Conservation (phyloP, 106 monocot species). For the Agapanthus africanus region DNA sequence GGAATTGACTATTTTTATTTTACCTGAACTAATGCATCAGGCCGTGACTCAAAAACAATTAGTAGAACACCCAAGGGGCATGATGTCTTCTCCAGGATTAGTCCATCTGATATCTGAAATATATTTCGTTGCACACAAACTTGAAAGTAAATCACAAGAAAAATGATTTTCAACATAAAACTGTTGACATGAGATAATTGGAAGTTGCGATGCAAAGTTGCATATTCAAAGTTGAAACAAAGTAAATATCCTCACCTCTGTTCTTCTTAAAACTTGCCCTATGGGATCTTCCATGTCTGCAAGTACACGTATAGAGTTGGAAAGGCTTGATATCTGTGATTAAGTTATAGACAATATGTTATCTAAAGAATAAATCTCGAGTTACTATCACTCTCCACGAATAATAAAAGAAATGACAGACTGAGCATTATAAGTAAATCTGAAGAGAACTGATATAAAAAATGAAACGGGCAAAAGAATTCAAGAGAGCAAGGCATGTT, state of each 20-base stretch:
- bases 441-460: neutral
- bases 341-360: neutral
- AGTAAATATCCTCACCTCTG: neutral
- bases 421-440: no score
- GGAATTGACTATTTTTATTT: neutral
- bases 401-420: no score
- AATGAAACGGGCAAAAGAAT: neutral
- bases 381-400: neutral
- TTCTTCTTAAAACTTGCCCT: neutral
- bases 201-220: no score
- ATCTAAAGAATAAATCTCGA: no score
- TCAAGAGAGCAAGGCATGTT: no score
- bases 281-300: conserved; percentile 96
- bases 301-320: conserved; percentile 76
- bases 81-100: conserved; percentile 75
- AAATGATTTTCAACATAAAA: neutral
- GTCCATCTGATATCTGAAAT: conserved; percentile 67
- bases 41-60: conserved; percentile 95
- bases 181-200: neutral
- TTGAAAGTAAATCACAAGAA: neutral
- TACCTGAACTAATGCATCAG: conserved; percentile 99
- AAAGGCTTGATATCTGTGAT: conserved; percentile 73
- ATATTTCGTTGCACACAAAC: neutral
- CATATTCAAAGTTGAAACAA: conserved; percentile 25
- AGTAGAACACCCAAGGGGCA: conserved; percentile 82